Evolutionary conservation across 116 monocot genomes (phyloP).

Genomic region (Posidonia oceanica): DNA sequence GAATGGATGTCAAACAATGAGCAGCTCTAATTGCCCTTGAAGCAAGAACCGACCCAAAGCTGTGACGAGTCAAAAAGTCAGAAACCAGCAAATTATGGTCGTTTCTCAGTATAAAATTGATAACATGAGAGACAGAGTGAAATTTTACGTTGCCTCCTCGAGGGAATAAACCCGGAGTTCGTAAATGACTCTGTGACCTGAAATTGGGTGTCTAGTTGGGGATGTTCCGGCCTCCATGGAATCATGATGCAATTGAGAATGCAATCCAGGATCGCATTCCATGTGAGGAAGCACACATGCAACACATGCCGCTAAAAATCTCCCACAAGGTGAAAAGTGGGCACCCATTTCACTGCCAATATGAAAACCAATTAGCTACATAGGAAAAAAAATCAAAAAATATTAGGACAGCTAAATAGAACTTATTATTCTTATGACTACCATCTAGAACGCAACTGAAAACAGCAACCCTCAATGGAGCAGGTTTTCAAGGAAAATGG

Average conservation of each 20-base stretch:
- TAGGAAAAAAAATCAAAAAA: background rate
- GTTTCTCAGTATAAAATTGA: background rate
- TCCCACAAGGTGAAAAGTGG: conserved; percentile 96
- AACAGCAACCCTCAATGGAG: too few relatives aligned
- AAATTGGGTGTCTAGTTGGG: conserved; percentile 85
- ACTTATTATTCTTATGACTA: background rate
- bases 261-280: conserved; percentile 67
- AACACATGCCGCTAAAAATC: conserved; percentile 94
- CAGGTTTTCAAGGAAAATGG: too few relatives aligned
- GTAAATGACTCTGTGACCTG: conserved; percentile 81
- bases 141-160: conserved; percentile 76
- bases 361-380: conserved; percentile 7
- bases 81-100: background rate
- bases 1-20: conserved; percentile 98
- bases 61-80: conserved; percentile 15
- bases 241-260: conserved; percentile 56
- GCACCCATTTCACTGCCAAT: conserved; percentile 96
- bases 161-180: conserved; percentile 98
- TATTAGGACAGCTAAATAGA: background rate
- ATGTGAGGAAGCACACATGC: conserved; percentile 81
- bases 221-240: conserved; percentile 54
- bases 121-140: background rate
- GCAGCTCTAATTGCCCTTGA: conserved; percentile 97
- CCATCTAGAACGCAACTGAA: too few relatives aligned
- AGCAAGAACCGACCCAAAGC: conserved; percentile 74